Evolutionary conservation across 805 yeast species (phyloP), one percentile per base, ranked within the genome.

Genomic region (Saturnispora ahearnii): DNA sequence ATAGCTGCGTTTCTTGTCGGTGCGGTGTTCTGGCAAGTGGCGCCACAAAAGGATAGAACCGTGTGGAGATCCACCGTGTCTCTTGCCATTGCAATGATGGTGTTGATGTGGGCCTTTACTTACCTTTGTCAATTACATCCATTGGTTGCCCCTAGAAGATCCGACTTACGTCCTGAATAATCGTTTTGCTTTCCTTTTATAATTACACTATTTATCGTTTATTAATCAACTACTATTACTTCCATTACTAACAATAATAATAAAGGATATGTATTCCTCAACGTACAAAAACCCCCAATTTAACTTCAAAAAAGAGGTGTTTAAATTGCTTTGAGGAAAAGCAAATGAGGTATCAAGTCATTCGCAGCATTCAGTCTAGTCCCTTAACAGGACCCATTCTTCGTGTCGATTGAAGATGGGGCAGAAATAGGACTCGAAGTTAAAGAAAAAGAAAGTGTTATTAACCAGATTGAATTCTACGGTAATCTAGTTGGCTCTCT

Each of bases 71-170:
- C 85, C 56, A 81, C 87, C 22, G 90, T 41, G 81, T 81, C 67
- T 73, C 75, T 72, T 76, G 81, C 67, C 70, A 76, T 58, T 83
- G 84, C 70, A 72, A 84, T 66, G 68, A 84, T 54, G 73, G 84
- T 32, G 75, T 76, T 65, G 74, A 82, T 62, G 79, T 79, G 55
- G 72, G 97, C 96, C 31, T 82, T 89, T 60, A 89, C 97, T 7
- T 89, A 88, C 63, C 72, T 89, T 56, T 75, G 81, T 51, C 97
- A 90, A 65, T 72, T 90, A 52, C 96, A 90, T 67, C 97, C 97
- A 6, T 73, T 90, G 61, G 95, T 87, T 52, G 88, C 79, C 41
- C 97, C 97, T 40, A 85, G 84, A 65, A 80, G 97, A 60, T 79
- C 95, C 1, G 96, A 90, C 62, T 69, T 89, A 64, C 82, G 96